Conservation (phyloP, 306 rosid species). For the Prunus davidiana region DNA sequence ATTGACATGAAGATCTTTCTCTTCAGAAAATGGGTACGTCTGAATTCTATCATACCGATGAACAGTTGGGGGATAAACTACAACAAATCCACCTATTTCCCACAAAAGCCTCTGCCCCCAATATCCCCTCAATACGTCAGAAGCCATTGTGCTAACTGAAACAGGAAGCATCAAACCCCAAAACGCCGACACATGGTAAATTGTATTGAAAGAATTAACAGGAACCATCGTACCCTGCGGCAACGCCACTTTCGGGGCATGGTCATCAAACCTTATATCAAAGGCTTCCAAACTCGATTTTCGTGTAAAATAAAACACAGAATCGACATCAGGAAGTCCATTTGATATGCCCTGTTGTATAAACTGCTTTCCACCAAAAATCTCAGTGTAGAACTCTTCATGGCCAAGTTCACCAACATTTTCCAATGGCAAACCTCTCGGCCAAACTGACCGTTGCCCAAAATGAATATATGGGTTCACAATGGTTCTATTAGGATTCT, state of each 20-base stretch:
- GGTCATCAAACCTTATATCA: slow-evolving; percentile 79
- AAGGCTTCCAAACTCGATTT: slow-evolving; percentile 76
- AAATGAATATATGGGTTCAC: slow-evolving; percentile 92
- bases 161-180: slow-evolving; percentile 99
- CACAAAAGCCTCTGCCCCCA: slow-evolving; percentile 98
- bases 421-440: slow-evolving; percentile 93
- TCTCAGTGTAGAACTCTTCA: slow-evolving; percentile 86
- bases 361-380: slow-evolving; percentile 89
- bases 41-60: slow-evolving; percentile 74
- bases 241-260: slow-evolving; percentile 82
- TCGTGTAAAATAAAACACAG: slow-evolving; percentile 88
- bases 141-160: slow-evolving; percentile 91
- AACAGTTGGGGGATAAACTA: slow-evolving; percentile 86
- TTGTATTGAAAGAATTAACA: slow-evolving; percentile 80
- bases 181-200: slow-evolving; percentile 83
- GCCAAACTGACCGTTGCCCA: slow-evolving; percentile 98
- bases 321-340: slow-evolving; percentile 97
- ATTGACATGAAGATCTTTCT: slow-evolving; percentile 93
- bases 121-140: slow-evolving; percentile 94
- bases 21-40: slow-evolving; percentile 90
- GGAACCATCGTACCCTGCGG: slow-evolving; percentile 96
- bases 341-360: slow-evolving; percentile 91
- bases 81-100: slow-evolving; percentile 94
- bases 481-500: slow-evolving; percentile 72
- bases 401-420: slow-evolving; percentile 83